A percentile compares a stretch with the other conserved stretches of the same genome.
phyloP scores from a whole-genome alignment of 176 grass and related monocot species.

The Cocos nucifera region DNA sequence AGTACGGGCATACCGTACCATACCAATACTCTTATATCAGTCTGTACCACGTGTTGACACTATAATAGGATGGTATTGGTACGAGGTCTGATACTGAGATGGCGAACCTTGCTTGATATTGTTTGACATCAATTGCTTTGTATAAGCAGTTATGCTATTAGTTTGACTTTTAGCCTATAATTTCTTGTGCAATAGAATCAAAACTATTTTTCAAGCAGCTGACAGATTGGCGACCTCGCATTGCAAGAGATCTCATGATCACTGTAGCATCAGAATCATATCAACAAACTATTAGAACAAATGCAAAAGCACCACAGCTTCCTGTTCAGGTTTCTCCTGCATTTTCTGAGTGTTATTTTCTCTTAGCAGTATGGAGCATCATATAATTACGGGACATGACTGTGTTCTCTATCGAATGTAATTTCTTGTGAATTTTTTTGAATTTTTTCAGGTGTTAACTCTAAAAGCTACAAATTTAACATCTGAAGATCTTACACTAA shows the following conservation, averaged over 20 bases:
- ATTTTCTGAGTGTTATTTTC: background rate
- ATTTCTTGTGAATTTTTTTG: background rate
- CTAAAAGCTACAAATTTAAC: constrained; percentile 95
- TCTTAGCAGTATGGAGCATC: background rate
- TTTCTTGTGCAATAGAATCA: constrained; percentile 53
- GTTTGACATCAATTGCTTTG: too few species aligned
- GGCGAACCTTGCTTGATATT: too few species aligned
- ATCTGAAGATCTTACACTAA: constrained; percentile 86
- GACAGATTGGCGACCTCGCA: constrained; percentile 73
- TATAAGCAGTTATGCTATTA: background rate
- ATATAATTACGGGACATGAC: too few species aligned
- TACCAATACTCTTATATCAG: too few species aligned
- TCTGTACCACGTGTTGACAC: too few species aligned
- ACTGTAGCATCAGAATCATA: constrained; percentile 64
- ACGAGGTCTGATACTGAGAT: too few species aligned
- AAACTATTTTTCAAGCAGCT: constrained; percentile 95
- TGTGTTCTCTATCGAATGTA: background rate
- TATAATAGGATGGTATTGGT: too few species aligned
- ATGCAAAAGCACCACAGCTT: constrained; percentile 58
- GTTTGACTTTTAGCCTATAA: constrained; percentile 3
- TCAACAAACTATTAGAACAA: constrained; percentile 43
- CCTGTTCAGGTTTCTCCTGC: constrained; percentile 56
- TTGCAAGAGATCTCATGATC: constrained; percentile 86
- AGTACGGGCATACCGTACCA: too few species aligned
- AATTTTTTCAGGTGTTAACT: constrained; percentile 77